A percentile compares a stretch with the other conserved stretches of the same genome.
phyloP scores from a whole-genome alignment of 1,139 yeast species.

The Yamadazyma membranifaciens region DNA sequence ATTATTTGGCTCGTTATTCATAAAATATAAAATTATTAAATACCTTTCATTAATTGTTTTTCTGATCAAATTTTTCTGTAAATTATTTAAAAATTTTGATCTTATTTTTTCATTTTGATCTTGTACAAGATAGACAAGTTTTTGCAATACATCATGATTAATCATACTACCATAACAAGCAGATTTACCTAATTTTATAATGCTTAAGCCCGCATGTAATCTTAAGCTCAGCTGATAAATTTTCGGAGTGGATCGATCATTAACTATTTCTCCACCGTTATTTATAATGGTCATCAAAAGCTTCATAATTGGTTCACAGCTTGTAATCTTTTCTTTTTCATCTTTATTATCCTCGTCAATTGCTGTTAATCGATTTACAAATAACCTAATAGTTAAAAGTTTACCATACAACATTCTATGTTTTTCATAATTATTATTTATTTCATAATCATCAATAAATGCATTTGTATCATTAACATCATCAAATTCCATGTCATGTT shows the following conservation, averaged over 20 bases:
- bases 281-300: conserved; percentile 64
- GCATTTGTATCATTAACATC: not conserved
- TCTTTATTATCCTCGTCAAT: conserved; percentile 30
- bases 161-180: conserved; percentile 55
- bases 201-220: conserved; percentile 62
- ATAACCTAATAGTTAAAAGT: conserved; percentile 53
- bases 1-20: conserved; percentile 70
- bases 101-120: conserved; percentile 67
- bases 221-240: conserved; percentile 61
- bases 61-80: conserved; percentile 53
- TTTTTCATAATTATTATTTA: conserved; percentile 26
- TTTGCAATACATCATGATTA: conserved; percentile 49
- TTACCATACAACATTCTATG: conserved; percentile 42
- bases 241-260: conserved; percentile 58
- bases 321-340: conserved; percentile 25
- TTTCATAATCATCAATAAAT: conserved; percentile 27
- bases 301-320: conserved; percentile 65
- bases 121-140: conserved; percentile 60
- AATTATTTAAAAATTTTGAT: conserved; percentile 43
- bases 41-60: conserved; percentile 63
- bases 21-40: conserved; percentile 65
- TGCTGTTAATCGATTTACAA: conserved; percentile 63
- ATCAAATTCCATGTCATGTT: conserved; percentile 17
- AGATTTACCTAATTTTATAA: conserved; percentile 63
- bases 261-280: conserved; percentile 80